Conservation (phyloP, 2,329 filamentous ascomycete species). For the Colletotrichum lini region DNA sequence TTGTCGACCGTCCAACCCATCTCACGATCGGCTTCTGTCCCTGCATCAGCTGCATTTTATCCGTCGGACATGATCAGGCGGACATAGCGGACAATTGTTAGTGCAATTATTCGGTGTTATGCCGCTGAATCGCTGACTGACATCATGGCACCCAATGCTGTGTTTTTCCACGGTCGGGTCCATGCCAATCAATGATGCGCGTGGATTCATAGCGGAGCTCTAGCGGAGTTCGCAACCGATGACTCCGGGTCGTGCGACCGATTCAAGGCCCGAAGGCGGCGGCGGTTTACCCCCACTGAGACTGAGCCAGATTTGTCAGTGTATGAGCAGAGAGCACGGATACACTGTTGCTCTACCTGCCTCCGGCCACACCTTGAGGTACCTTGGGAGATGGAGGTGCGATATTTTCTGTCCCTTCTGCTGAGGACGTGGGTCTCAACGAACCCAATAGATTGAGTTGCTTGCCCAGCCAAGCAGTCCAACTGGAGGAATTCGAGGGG, state of each 20-base stretch:
- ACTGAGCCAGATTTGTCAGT: slow-evolving; percentile 34
- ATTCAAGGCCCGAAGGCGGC: slow-evolving; percentile 41
- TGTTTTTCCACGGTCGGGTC: slow-evolving; percentile 23
- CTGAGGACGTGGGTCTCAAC: slow-evolving; percentile 40
- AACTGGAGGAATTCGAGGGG: slow-evolving; percentile 39
- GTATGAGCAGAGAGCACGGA: slow-evolving; percentile 38
- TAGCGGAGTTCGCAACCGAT: slow-evolving; percentile 38
- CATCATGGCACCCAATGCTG: slow-evolving; percentile 31
- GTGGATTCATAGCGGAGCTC: slow-evolving; percentile 41
- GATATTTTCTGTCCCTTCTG: slow-evolving; percentile 42
- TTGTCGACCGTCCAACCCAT: not conserved
- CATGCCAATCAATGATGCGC: slow-evolving; percentile 38
- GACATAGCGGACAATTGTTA: slow-evolving; percentile 33
- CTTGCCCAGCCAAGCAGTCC: slow-evolving; percentile 35
- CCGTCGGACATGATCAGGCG: slow-evolving; percentile 22
- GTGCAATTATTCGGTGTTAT: slow-evolving; percentile 22
- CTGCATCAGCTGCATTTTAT: slow-evolving; percentile 36
- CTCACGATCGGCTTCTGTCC: slow-evolving; percentile 10
- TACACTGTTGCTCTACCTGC: slow-evolving; percentile 10
- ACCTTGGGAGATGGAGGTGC: slow-evolving; percentile 38
- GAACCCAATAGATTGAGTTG: slow-evolving; percentile 37
- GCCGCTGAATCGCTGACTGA: slow-evolving; percentile 19
- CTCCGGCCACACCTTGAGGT: slow-evolving; percentile 38
- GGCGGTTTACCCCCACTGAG: slow-evolving; percentile 31
- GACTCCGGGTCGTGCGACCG: slow-evolving; percentile 34